Evolutionary conservation across 306 rosid species (phyloP).

Genomic region (Trifolium dubium): DNA sequence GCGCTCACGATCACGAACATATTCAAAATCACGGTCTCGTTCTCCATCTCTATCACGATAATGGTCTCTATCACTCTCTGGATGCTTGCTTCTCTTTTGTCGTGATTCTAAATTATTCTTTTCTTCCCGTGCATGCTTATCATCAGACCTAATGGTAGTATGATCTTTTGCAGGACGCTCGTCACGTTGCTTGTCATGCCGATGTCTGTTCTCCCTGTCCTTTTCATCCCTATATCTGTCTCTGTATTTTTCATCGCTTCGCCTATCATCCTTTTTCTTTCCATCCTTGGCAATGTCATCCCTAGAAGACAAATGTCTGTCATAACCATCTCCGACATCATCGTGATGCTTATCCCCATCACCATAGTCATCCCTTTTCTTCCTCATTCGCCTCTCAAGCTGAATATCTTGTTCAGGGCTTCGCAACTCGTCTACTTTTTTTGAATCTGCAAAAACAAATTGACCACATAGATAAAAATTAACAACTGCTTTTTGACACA

Average conservation of each 20-base stretch:
- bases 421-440: slow-evolving; percentile 62
- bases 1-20: slow-evolving; percentile 54
- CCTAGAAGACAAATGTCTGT: slow-evolving; percentile 62
- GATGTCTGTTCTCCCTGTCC: slow-evolving; percentile 76
- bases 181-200: slow-evolving; percentile 75
- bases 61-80: slow-evolving; percentile 64
- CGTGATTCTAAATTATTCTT: slow-evolving; percentile 67
- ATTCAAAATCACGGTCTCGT: slow-evolving; percentile 49
- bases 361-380: slow-evolving; percentile 67
- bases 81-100: slow-evolving; percentile 73
- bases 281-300: slow-evolving; percentile 74
- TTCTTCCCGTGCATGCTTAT: slow-evolving; percentile 75
- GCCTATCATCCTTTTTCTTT: slow-evolving; percentile 82
- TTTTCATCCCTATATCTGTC: slow-evolving; percentile 77
- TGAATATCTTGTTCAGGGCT: slow-evolving; percentile 76
- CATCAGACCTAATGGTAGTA: slow-evolving; percentile 68
- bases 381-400: slow-evolving; percentile 69
- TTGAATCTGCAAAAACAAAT: slow-evolving; percentile 56
- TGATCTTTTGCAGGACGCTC: slow-evolving; percentile 72
- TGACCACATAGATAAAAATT: slow-evolving; percentile 28
- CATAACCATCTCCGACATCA: slow-evolving; percentile 61
- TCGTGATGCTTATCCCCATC: slow-evolving; percentile 72
- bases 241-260: slow-evolving; percentile 77
- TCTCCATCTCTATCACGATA: slow-evolving; percentile 45
- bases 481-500: slow-evolving; percentile 24